Conservation (phyloP, 345 rosid genomes). For the Moricandia moricandioides region DNA sequence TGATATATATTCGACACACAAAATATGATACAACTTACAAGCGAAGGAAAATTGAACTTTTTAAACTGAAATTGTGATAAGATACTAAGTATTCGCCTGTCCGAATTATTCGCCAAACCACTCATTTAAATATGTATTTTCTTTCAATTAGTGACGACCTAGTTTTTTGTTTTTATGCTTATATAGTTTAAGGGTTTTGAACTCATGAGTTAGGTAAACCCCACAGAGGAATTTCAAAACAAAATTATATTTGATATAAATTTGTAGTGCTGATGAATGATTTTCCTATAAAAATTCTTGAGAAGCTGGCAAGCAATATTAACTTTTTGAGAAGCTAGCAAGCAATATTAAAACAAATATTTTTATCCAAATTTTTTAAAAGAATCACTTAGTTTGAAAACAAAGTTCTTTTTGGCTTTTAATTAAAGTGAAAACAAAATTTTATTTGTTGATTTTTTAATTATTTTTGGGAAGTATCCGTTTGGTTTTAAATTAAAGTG, state of each 20-base stretch:
- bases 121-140: not conserved
- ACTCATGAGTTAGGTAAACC: not conserved
- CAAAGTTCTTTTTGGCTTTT: too few species aligned
- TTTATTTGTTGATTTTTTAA: too few species aligned
- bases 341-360: too few species aligned
- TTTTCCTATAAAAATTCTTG: slow-evolving; percentile 6
- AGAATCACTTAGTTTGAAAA: too few species aligned
- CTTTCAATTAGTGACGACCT: slow-evolving; percentile 1
- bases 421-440: too few species aligned
- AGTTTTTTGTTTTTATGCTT: not conserved
- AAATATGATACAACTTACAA: slow-evolving; percentile 9
- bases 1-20: not conserved
- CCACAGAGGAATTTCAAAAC: not conserved
- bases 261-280: slow-evolving; percentile 15
- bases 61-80: slow-evolving; percentile 9
- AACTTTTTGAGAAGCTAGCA: not conserved
- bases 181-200: not conserved
- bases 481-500: too few species aligned
- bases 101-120: not conserved
- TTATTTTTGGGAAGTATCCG: too few species aligned
- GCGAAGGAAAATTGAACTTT: not conserved
- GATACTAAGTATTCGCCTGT: not conserved
- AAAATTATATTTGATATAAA: not conserved
- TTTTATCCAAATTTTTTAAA: too few species aligned
- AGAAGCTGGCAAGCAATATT: slow-evolving; percentile 32